Conservation (phyloP, 2,329 filamentous ascomycete species). For the Penicillium sp. region DNA sequence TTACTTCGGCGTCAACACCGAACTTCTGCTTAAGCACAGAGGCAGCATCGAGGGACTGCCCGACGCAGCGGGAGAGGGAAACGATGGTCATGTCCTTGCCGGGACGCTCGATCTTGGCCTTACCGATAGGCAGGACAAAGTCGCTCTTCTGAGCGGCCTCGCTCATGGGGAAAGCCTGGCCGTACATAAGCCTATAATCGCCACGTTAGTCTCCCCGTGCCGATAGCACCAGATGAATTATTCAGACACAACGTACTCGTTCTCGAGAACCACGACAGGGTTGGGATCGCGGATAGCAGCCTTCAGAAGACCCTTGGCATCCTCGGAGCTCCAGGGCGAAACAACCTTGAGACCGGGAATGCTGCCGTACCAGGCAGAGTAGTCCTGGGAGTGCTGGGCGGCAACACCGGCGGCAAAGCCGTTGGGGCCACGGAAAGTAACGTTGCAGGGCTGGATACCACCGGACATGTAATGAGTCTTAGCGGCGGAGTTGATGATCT, state of each 20-base stretch:
- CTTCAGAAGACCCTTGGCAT: conserved; percentile 96
- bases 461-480: conserved; percentile 99
- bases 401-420: conserved; percentile 93
- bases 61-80: conserved; percentile 88
- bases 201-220: conserved; percentile 22
- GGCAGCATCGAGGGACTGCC: conserved; percentile 81
- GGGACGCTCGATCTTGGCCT: conserved; percentile 96
- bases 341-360: conserved; percentile 98
- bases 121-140: conserved; percentile 95
- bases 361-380: conserved; percentile 97
- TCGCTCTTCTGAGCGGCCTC: conserved; percentile 93
- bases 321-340: conserved; percentile 90
- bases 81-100: conserved; percentile 97
- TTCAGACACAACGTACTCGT: conserved; percentile 55
- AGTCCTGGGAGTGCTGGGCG: conserved; percentile 98
- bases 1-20: conserved; percentile 89
- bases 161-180: conserved; percentile 92
- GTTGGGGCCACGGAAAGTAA: conserved; percentile 98
- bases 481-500: conserved; percentile 97
- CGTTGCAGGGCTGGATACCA: conserved; percentile 98
- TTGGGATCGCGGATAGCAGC: conserved; percentile 97
- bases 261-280: conserved; percentile 85
- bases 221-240: not conserved
- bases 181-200: conserved; percentile 68
- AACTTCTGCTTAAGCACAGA: conserved; percentile 94